Evolutionary conservation across 345 rosid genomes (phyloP), one percentile per base, ranked within the genome.

Genomic region (Brassica nigra): DNA sequence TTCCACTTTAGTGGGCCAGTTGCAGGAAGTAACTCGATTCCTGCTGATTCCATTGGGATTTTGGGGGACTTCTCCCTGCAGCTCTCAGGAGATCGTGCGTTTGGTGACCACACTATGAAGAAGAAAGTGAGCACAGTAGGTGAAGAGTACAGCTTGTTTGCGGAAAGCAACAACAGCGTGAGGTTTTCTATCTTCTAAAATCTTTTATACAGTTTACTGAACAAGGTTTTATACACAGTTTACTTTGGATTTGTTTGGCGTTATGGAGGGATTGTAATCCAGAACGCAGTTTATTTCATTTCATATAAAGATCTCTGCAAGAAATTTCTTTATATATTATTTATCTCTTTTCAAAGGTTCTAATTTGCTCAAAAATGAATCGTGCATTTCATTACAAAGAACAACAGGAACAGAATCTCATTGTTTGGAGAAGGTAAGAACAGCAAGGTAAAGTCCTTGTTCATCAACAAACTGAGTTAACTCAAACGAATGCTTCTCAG

Each of bases 101-200:
- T 85, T 76, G 81, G 84, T n/a, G 82, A 80, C 81, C 77, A 82
- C 34, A 84, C 74, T 73, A 70, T 28, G 62, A 70, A 78, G 62
- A 67, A 65, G 67, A 92, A 82, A 80, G 90, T 85, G 81, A 78
- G 81, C 39, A 70, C 83, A 10, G 64, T 88, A 55, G 78, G 74
- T 52, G 95, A 90, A 83, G 91, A 95, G 76, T 93, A 95, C 87
- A 91, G 89, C 86, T 85, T 93, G 91, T 95, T 95, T 87, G 95
- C 95, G 10, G 84, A 86, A 36, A 89, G 87, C 58, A 89, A 88
- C 44, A 88, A 88, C 47, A 87, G 89, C 68, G 27, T 88, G 66
- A 85, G 87, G 78, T 92, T 91, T 90, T 87, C 94, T 34, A 75
- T 92, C 83, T 88, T 86, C 85, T 87, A 76, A 84, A 70, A 37